Evolutionary conservation across 2,329 filamentous ascomycete genomes (phyloP).

Genomic region (Alternaria angustiovoidea): DNA sequence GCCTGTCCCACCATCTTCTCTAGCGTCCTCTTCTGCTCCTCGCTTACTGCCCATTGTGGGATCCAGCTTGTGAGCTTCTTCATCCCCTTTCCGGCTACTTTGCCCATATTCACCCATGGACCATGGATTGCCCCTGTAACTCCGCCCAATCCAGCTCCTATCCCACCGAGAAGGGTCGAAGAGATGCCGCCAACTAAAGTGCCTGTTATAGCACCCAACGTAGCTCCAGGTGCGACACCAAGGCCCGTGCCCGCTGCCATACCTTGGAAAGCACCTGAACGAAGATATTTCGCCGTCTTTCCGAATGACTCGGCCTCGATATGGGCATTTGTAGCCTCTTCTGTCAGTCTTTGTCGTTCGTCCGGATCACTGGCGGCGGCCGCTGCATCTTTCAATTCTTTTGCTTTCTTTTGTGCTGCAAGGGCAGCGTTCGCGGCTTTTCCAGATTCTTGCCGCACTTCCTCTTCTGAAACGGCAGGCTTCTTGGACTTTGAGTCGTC

Average conservation of each 20-base stretch:
- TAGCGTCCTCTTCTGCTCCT: conserved; percentile 27
- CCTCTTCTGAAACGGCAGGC: conserved; percentile 26
- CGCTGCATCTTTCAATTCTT: conserved; percentile 30
- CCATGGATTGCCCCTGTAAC: conserved; percentile 30
- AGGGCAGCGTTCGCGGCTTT: conserved; percentile 29
- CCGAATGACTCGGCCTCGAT: conserved; percentile 35
- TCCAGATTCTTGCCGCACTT: conserved; percentile 29
- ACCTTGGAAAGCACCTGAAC: conserved; percentile 35
- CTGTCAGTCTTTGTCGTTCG: conserved; percentile 31
- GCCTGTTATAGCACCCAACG: conserved; percentile 29
- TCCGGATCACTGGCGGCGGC: conserved; percentile 26
- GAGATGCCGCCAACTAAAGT: conserved; percentile 31
- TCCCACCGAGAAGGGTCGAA: conserved; percentile 27
- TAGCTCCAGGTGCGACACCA: conserved; percentile 30
- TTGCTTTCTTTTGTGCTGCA: conserved; percentile 27
- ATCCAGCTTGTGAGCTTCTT: conserved; percentile 25
- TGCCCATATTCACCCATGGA: conserved; percentile 21
- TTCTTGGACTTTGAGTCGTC: conserved; percentile 7
- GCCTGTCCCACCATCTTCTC: conserved; percentile 33
- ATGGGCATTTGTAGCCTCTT: conserved; percentile 30
- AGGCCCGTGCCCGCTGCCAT: conserved; percentile 33
- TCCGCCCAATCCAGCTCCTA: conserved; percentile 29
- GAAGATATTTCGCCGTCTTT: conserved; percentile 36
- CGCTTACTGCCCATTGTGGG: conserved; percentile 27
- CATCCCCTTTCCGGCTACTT: conserved; percentile 27